Evolutionary conservation across 2,329 filamentous ascomycete genomes (phyloP).

Genomic region (Fusarium sp.): DNA sequence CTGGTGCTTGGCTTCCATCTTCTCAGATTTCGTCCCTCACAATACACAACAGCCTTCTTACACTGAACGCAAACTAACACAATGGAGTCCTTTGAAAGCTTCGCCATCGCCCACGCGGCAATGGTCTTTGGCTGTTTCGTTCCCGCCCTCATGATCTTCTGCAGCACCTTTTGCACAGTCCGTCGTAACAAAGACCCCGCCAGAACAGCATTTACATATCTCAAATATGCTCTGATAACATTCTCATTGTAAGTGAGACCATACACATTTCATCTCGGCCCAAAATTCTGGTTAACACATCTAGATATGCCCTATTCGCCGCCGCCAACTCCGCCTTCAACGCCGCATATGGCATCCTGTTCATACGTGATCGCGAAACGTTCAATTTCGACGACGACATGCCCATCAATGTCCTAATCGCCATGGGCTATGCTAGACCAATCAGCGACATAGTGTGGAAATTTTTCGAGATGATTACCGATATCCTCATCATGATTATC

Average conservation of each 20-base stretch:
- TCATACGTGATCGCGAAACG: background rate
- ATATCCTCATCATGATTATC: conserved; percentile 42
- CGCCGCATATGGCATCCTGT: background rate
- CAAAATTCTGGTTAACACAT: background rate
- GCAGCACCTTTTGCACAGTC: conserved; percentile 38
- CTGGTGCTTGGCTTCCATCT: background rate
- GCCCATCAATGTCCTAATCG: background rate
- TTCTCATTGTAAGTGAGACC: conserved; percentile 40
- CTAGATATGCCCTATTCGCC: background rate
- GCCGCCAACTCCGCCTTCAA: background rate
- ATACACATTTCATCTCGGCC: too few species aligned
- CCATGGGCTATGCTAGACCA: background rate
- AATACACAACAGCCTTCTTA: background rate
- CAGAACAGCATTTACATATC: conserved; percentile 40
- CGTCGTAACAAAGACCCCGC: conserved; percentile 42
- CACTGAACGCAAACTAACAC: background rate
- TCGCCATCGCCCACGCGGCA: conserved; percentile 17
- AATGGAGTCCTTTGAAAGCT: conserved; percentile 1
- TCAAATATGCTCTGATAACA: conserved; percentile 42
- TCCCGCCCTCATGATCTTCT: conserved; percentile 37
- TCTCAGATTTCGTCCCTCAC: background rate
- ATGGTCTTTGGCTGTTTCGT: conserved; percentile 30
- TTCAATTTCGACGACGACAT: background rate
- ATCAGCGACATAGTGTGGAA: background rate
- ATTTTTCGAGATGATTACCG: conserved; percentile 16